Evolutionary conservation across 1,139 yeast genomes (phyloP), one percentile per base, ranked within the genome.

Genomic region (Candida pseudocylindracea): DNA sequence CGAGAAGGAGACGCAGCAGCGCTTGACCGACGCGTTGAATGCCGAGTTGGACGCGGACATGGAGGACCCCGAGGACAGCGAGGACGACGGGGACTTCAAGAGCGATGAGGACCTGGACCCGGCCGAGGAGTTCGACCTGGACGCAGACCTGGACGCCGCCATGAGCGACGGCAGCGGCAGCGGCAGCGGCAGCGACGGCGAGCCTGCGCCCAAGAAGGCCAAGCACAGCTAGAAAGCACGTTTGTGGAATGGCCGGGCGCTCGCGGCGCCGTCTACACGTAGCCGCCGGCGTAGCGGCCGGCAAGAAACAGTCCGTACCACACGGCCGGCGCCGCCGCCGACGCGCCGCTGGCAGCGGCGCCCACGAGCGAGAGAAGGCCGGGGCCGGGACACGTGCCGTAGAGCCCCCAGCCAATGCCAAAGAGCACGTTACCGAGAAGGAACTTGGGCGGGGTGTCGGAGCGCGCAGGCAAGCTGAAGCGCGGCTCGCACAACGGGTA

Each of bases 81-180:
- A 72, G 38, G 75, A 63, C 28, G 78, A 72, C 46, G 81, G 63
- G 39, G 83, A 69, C 42, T 73, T 72, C 51, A 62, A 70, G 26
- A 67, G 66, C 8, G 72, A 63, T 25, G 67, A 70, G 7, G 73
- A 60, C 28, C 60, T 67, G 10, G 93, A 79, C 41, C 78, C 74
- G 32, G 93, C 92, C 3, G 94, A 80, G 51, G 94, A 81, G 49
- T 81, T 63, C 43, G 92, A 81, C 46, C 76, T 88, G 8, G 81
- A 78, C 41, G 88, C 62, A 1, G 62, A 53, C 26, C 47, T 54
- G 8, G 55, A 40, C 7, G 63, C 47, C 35, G 63, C 54, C 31
- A 37, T 35, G 38, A 8, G 8, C 10, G 26, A 25, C 26, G 10
- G 8, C 3, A 3, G 6, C 9, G 10, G 8, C 9, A 15, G 20